phyloP scores from a whole-genome alignment of 2,329 filamentous ascomycete species.

The Cytospora piceae region DNA sequence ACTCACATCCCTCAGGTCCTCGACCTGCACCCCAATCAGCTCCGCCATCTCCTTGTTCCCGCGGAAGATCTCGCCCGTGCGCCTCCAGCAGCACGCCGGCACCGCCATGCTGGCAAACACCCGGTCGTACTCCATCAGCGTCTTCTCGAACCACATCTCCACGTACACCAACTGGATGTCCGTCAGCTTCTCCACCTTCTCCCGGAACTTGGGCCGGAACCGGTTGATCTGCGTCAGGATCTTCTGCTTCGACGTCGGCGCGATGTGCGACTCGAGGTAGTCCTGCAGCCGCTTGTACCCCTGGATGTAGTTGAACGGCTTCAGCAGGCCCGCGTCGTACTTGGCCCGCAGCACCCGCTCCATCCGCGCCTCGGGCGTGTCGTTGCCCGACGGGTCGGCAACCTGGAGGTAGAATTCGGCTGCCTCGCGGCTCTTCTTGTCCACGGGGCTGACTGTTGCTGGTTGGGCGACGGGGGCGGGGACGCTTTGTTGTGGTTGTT shows the following conservation, averaged over 20 bases:
- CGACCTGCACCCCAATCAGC: slow-evolving; percentile 89
- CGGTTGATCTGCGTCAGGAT: slow-evolving; percentile 89
- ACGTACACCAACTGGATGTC: slow-evolving; percentile 94
- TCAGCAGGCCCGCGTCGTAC: slow-evolving; percentile 91
- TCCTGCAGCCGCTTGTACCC: slow-evolving; percentile 87
- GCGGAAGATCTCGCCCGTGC: slow-evolving; percentile 95
- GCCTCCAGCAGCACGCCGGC: slow-evolving; percentile 93
- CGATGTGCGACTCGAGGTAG: slow-evolving; percentile 90
- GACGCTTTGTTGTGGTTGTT: slow-evolving; percentile 44
- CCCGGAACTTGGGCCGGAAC: slow-evolving; percentile 93
- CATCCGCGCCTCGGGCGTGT: slow-evolving; percentile 92
- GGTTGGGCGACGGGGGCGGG: slow-evolving; percentile 64
- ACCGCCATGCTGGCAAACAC: slow-evolving; percentile 99
- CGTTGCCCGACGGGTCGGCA: slow-evolving; percentile 84
- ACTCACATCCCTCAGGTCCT: slow-evolving; percentile 85
- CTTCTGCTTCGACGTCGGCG: slow-evolving; percentile 81
- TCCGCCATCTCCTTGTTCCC: slow-evolving; percentile 99
- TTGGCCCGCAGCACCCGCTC: slow-evolving; percentile 92
- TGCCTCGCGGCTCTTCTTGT: slow-evolving; percentile 54
- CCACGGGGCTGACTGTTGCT: slow-evolving; percentile 60
- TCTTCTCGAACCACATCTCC: slow-evolving; percentile 99
- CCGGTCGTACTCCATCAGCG: slow-evolving; percentile 95
- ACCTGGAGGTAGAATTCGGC: slow-evolving; percentile 97
- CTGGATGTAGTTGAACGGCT: slow-evolving; percentile 98
- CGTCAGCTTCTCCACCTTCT: slow-evolving; percentile 88